Evolutionary conservation across 495 filamentous ascomycete genomes (phyloP), one percentile per base, ranked within the genome.

Genomic region (Immersiella caudata): DNA sequence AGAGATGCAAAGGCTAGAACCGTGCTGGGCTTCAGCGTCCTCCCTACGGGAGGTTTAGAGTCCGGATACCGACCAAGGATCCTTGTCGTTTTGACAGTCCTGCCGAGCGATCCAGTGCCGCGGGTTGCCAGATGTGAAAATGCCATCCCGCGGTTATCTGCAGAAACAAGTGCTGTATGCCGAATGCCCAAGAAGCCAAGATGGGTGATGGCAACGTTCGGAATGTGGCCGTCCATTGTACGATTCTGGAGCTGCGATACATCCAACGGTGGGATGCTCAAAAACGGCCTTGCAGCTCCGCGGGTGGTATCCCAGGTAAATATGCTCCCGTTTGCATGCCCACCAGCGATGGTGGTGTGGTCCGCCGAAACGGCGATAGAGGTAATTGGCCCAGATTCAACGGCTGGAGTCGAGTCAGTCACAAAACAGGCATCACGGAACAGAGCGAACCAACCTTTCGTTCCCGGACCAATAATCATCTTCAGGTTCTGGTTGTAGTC

Each of bases 91-190:
- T 92, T 97, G 63, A 99, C 91, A 1, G 87, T 90, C 68, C 95
- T 87, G 12, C 88, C 93, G 40, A 98, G 84, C 25, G 93, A 85
- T 8, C 96, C 94, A 68, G 94, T 89, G 21, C 95, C 95, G 68
- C 95, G 82, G 16, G 93, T 97, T 27, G 95, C 96, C 33, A 98
- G 84, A 77, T 98, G 96, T 7, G 96, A 97, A 75, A 99, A 99
- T 9, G 94, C 94, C 95, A 99, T 98, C 54, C 95, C 95, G 49
- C 86, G 85, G 72, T 94, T 93, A 76, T 99, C 93, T 0, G 94
- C 94, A n/a, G 95, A 99, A 26, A 97, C 92, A n/a, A 99, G 81
- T 49, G 95, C 95, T 46, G 95, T 98, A 73, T 97, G 96, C 61
- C 95, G 83, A 16, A 91, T 96, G 24, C 96, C 95, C n/a, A 99